Evolutionary conservation across 257 asterid genomes (phyloP).

Genomic region (Nicotiana obtusifolia): DNA sequence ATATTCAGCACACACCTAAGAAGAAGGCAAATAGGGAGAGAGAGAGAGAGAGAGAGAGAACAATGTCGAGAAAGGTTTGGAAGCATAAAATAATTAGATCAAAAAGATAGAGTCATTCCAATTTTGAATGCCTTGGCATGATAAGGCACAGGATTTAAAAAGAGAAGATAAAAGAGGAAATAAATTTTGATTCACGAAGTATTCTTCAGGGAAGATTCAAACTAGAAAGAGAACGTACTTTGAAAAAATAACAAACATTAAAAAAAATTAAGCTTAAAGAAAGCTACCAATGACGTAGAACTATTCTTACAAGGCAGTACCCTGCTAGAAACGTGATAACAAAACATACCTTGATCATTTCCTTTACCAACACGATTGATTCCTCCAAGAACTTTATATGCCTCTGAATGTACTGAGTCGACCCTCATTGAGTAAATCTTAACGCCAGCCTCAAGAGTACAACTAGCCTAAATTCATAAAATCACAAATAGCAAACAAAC

Average conservation of each 20-base stretch:
- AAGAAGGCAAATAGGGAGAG: not conserved
- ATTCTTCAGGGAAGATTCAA: not conserved
- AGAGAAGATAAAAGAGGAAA: not conserved
- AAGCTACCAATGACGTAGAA: not conserved
- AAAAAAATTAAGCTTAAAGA: not conserved
- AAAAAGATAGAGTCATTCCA: not conserved
- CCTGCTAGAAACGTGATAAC: not conserved
- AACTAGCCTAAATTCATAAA: conserved; percentile 67
- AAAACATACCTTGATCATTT: conserved; percentile 58
- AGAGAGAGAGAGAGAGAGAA: not conserved
- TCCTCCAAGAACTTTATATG: conserved; percentile 96
- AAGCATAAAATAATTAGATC: not conserved
- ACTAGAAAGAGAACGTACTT: not conserved
- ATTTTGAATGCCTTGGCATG: not conserved
- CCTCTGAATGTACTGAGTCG: conserved; percentile 94
- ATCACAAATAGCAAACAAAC: not conserved
- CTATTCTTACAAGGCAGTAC: not conserved
- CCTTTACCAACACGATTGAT: conserved; percentile 91
- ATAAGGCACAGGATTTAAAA: not conserved
- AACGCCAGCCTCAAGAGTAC: conserved; percentile 99
- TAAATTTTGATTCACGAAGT: not conserved
- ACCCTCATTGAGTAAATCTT: conserved; percentile 97
- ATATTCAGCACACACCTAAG: not conserved
- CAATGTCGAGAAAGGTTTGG: not conserved
- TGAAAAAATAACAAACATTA: not conserved